phyloP scores from a whole-genome alignment of 345 rosid species.

The Hibiscus syriacus region DNA sequence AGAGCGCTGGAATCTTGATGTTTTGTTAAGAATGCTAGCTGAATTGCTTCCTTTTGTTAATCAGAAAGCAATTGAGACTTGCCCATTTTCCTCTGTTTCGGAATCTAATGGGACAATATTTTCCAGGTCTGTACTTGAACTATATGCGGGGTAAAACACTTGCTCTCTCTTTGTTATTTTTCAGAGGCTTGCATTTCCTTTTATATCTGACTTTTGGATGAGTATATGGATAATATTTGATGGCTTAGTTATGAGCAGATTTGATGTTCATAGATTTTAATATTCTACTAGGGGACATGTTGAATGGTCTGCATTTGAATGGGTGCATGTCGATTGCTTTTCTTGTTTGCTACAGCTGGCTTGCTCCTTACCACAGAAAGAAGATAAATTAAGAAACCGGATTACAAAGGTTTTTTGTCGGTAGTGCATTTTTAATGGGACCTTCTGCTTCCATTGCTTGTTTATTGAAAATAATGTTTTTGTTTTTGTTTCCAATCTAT shows the following conservation, averaged over 20 bases:
- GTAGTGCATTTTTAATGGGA: conserved; percentile 7
- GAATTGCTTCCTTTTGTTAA: conserved; percentile 70
- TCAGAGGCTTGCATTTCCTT: not conserved
- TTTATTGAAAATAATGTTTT: conserved; percentile 8
- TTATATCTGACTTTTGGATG: not conserved
- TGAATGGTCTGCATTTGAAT: conserved; percentile 87
- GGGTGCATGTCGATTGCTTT: conserved; percentile 92
- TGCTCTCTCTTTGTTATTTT: not conserved
- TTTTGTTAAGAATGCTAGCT: conserved; percentile 70
- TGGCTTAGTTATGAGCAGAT: conserved; percentile 11
- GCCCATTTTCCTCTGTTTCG: conserved; percentile 61
- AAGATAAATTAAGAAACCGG: conserved; percentile 77
- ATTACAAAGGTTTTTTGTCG: conserved; percentile 55
- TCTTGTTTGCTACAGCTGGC: conserved; percentile 71
- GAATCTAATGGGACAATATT: conserved; percentile 36
- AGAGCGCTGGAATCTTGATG: conserved; percentile 91
- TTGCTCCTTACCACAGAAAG: conserved; percentile 80
- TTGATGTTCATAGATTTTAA: conserved; percentile 13
- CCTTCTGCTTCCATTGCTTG: not conserved
- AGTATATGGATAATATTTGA: conserved; percentile 1
- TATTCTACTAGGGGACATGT: conserved; percentile 52
- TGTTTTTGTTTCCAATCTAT: conserved; percentile 18
- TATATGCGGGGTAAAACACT: conserved; percentile 56
- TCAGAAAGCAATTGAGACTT: conserved; percentile 68
- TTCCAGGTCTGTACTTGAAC: conserved; percentile 53